Conservation (phyloP, 768 basidiomycete genomes). For the Krasilnikovozyma curviuscula region DNA sequence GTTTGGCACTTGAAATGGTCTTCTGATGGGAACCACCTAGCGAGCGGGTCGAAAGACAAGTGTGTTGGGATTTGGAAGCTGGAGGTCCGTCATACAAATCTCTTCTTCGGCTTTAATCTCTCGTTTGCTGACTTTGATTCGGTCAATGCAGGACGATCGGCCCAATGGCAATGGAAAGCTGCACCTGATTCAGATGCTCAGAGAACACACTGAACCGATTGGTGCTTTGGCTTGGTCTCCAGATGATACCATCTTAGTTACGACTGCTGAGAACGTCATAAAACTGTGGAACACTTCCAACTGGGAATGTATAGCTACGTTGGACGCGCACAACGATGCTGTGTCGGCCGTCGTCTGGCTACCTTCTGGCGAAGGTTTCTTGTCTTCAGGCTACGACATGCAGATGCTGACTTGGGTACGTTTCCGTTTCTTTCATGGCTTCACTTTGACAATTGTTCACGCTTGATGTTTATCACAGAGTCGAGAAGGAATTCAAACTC, state of each 20-base stretch:
- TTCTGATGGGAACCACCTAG: slow-evolving; percentile 62
- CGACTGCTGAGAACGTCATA: slow-evolving; percentile 59
- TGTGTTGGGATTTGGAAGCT: slow-evolving; percentile 76
- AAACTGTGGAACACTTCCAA: slow-evolving; percentile 83
- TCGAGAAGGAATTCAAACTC: neutral
- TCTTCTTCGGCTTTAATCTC: slow-evolving; percentile 8
- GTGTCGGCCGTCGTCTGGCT: slow-evolving; percentile 77
- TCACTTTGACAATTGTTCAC: neutral
- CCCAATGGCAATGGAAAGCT: slow-evolving; percentile 31
- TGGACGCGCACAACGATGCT: slow-evolving; percentile 56
- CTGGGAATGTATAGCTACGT: slow-evolving; percentile 45
- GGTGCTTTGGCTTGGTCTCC: slow-evolving; percentile 80
- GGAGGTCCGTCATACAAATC: slow-evolving; percentile 37
- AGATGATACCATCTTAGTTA: slow-evolving; percentile 65
- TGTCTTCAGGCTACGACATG: slow-evolving; percentile 72
- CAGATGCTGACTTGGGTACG: slow-evolving; percentile 31
- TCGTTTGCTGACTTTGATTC: slow-evolving; percentile 33
- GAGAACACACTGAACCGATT: slow-evolving; percentile 60
- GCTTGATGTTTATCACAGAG: neutral
- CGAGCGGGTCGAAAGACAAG: slow-evolving; percentile 73
- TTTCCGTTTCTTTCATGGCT: slow-evolving; percentile 19
- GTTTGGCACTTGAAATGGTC: slow-evolving; percentile 96
- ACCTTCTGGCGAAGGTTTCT: slow-evolving; percentile 71
- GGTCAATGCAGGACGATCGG: slow-evolving; percentile 39
- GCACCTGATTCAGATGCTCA: slow-evolving; percentile 26